phyloP scores from a whole-genome alignment of 805 yeast species.

The Wickerhamomyces rabaulensis region DNA sequence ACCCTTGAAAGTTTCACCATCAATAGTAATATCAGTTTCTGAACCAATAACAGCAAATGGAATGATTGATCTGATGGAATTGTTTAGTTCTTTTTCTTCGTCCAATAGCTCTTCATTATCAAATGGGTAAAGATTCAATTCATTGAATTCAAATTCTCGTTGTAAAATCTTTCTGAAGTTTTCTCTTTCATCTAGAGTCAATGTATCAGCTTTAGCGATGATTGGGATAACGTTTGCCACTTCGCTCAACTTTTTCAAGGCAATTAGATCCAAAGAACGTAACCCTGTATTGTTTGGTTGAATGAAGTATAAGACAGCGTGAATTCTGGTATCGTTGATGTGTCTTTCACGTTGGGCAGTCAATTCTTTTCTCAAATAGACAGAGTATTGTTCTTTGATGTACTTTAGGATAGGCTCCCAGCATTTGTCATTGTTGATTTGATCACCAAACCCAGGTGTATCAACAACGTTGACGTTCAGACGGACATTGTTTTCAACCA shows the following conservation, averaged over 20 bases:
- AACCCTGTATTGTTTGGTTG: slow-evolving; percentile 88
- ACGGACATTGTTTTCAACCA: slow-evolving; percentile 82
- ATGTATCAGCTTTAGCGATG: slow-evolving; percentile 88
- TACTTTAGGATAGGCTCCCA: slow-evolving; percentile 96
- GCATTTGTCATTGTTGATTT: slow-evolving; percentile 87
- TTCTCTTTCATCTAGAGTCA: slow-evolving; percentile 81
- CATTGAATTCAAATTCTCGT: slow-evolving; percentile 66
- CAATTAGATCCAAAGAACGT: slow-evolving; percentile 74
- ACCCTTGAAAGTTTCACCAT: slow-evolving; percentile 81
- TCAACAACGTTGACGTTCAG: slow-evolving; percentile 86
- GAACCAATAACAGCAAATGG: slow-evolving; percentile 97
- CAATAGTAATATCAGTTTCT: slow-evolving; percentile 66
- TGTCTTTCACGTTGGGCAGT: slow-evolving; percentile 87
- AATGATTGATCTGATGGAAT: slow-evolving; percentile 67
- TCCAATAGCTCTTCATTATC: slow-evolving; percentile 64
- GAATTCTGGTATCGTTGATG: slow-evolving; percentile 86
- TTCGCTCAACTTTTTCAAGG: slow-evolving; percentile 78
- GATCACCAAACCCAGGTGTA: slow-evolving; percentile 98
- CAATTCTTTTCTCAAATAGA: slow-evolving; percentile 85
- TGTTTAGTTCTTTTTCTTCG: slow-evolving; percentile 69
- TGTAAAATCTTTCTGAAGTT: slow-evolving; percentile 73
- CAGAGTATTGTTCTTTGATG: slow-evolving; percentile 92
- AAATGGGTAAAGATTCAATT: slow-evolving; percentile 79
- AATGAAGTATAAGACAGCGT: slow-evolving; percentile 85
- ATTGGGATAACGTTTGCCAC: slow-evolving; percentile 92